Conservation (phyloP, 2,329 filamentous ascomycete genomes). For the Neophaeococcomyces aloes region DNA sequence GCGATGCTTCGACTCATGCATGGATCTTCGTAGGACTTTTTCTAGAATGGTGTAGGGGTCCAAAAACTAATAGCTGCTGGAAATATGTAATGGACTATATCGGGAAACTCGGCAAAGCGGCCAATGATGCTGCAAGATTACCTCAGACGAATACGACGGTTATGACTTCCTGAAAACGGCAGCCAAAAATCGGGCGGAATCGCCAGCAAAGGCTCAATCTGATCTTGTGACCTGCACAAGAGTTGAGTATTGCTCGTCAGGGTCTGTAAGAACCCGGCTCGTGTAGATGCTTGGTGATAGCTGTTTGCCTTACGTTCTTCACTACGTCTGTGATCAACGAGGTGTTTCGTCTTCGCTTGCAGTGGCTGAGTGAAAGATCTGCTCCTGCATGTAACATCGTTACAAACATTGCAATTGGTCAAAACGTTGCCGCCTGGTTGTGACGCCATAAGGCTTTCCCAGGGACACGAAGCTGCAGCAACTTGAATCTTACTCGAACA, state of each 20-base stretch:
- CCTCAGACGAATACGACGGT: constrained; percentile 7
- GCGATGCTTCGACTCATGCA: not conserved
- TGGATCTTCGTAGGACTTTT: not conserved
- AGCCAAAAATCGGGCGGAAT: constrained; percentile 2
- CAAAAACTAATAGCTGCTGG: not conserved
- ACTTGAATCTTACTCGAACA: too few relatives aligned
- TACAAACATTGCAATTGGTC: not conserved
- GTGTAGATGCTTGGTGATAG: not conserved
- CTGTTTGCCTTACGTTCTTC: not conserved
- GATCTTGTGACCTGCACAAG: constrained; percentile 6
- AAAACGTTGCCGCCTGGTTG: constrained; percentile 4
- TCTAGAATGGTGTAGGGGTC: not conserved
- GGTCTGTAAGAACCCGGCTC: not conserved
- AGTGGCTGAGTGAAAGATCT: constrained; percentile 3
- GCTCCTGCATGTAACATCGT: constrained; percentile 5
- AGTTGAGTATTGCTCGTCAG: constrained; percentile 3
- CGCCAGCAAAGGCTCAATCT: not conserved
- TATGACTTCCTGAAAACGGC: not conserved
- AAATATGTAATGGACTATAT: constrained; percentile 6
- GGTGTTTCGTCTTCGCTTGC: constrained; percentile 1
- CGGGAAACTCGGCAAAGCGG: constrained; percentile 3
- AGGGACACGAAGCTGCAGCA: too few relatives aligned
- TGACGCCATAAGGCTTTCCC: constrained; percentile 8
- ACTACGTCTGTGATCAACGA: not conserved
- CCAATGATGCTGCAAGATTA: not conserved